These are phyloP conservation scores for Verticillium albo-atrum DNA, from an alignment of 2,329 filamentous ascomycete species.

Conservation along the genomic window DNA sequence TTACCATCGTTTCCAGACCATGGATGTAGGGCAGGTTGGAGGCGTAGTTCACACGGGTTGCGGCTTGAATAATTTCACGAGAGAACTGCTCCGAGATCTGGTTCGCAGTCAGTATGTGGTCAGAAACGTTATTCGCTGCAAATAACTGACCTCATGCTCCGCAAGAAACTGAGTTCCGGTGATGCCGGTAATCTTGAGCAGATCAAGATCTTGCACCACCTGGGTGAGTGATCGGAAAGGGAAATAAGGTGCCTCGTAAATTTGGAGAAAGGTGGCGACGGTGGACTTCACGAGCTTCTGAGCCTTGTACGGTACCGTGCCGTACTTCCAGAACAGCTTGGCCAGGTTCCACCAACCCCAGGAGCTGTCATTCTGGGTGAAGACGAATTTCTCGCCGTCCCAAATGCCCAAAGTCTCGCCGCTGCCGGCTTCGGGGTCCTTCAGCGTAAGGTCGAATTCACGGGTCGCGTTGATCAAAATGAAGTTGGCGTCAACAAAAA, in stretches of 20 bases:
- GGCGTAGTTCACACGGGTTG: slow-evolving; percentile 90
- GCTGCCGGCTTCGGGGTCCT: slow-evolving; percentile 37
- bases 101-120: background rate
- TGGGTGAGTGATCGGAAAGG: slow-evolving; percentile 76
- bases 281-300: slow-evolving; percentile 67
- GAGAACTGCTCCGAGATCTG: slow-evolving; percentile 63
- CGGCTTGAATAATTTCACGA: slow-evolving; percentile 81
- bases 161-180: slow-evolving; percentile 72
- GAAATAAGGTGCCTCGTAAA: slow-evolving; percentile 80
- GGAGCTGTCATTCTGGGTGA: slow-evolving; percentile 53
- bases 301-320: slow-evolving; percentile 69
- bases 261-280: slow-evolving; percentile 67
- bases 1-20: slow-evolving; percentile 77
- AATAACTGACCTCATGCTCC: slow-evolving; percentile 48
- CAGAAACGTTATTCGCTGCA: background rate
- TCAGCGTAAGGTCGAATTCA: slow-evolving; percentile 63
- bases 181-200: slow-evolving; percentile 60
- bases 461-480: slow-evolving; percentile 73
- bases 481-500: slow-evolving; percentile 81
- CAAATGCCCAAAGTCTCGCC: slow-evolving; percentile 70
- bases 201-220: slow-evolving; percentile 60
- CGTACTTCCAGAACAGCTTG: slow-evolving; percentile 83
- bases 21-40: slow-evolving; percentile 85
- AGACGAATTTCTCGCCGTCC: slow-evolving; percentile 74
- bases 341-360: slow-evolving; percentile 75